Base-by-base conservation (phyloP, 192 early-diverging fungal species). In the Podila minutissima region DNA sequence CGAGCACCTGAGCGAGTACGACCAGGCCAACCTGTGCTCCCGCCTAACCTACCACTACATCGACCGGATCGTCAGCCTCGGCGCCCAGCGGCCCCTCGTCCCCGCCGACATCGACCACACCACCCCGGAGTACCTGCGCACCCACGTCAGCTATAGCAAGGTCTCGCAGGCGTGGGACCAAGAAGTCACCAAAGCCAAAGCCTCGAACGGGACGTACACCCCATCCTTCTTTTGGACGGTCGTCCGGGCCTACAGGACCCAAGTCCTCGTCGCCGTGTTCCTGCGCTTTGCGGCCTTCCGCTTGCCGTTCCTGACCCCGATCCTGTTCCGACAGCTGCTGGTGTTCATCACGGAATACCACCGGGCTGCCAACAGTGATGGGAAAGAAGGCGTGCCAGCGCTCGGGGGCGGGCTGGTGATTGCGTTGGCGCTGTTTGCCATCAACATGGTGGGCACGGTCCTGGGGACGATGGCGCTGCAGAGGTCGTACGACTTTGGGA, bases 401-500 rank as follows among this genome's bases (percentile, higher is more conserved):
- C 61, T 55, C 11, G 68, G 49, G 31, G 68, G 46, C 8, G 76
- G 76, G 22, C 64, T 79, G 37, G 41, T 69, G 38, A 72, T 79
- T 24, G 32, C 76, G 7, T 33, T 38, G 11, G 22, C 13, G n/a
- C 72, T 79, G 70, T 53, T 72, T 29, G 22, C 62, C 17, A 72
- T 69, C 46, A 79, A 53, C 51, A 31, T 68, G 13, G 26, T 13
- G 0, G 63, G 49, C 37, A 68, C 53, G 4, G 33, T 69, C 17
- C 3, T 31, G 35, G 59, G 71, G 13, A 19, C 51, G 3, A n/a
- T 61, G 17, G 32, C 68, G 31, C 60, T 71, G 17, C 68, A 66
- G 46, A 9, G 8, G 7, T 70, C 51, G 65, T 87, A 92, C 62
- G 88, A 88, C 32, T 87, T 88, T 5, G 91, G 92, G 49, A 89